These are phyloP conservation scores for Hymenoscyphus albidus DNA, from an alignment of 2,329 filamentous ascomycete species.

Conservation along the genomic window DNA sequence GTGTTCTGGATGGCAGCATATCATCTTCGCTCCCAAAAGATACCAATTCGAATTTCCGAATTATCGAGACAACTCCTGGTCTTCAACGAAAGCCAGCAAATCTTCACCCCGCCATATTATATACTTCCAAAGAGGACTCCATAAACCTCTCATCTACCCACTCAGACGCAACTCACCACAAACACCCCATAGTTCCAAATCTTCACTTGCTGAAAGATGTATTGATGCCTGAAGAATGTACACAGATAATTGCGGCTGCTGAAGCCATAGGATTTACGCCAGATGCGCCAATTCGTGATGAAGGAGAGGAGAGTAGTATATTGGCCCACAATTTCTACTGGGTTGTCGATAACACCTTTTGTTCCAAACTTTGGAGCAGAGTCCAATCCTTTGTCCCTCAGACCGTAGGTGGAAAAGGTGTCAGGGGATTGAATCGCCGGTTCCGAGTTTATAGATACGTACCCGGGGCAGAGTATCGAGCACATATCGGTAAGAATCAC, in stretches of 20 bases:
- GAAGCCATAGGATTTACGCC: constrained; percentile 64
- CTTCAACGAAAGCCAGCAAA: constrained; percentile 63
- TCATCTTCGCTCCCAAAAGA: constrained; percentile 40
- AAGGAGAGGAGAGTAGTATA: constrained; percentile 57
- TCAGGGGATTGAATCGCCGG: constrained; percentile 62
- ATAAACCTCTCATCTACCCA: constrained; percentile 48
- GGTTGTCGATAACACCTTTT: constrained; percentile 61
- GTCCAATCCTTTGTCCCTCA: constrained; percentile 56
- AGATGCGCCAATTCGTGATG: constrained; percentile 63
- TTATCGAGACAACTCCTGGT: constrained; percentile 60
- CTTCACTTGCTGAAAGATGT: constrained; percentile 58
- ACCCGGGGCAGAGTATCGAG: constrained; percentile 67
- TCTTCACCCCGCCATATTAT: constrained; percentile 61
- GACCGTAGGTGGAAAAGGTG: constrained; percentile 51
- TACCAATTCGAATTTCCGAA: constrained; percentile 44
- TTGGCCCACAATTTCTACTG: constrained; percentile 73
- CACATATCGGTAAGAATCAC: constrained; percentile 50
- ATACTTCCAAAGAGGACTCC: constrained; percentile 55
- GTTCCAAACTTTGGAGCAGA: constrained; percentile 59
- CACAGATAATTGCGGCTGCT: constrained; percentile 61
- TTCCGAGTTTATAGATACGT: constrained; percentile 72
- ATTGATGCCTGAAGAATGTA: constrained; percentile 58
- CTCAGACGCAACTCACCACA: constrained; percentile 48
- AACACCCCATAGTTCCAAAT: constrained; percentile 59
- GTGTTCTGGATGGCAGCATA: constrained; percentile 56